Conservation (phyloP, 2,329 filamentous ascomycete species). For the Chrysoporthe cubensis region DNA sequence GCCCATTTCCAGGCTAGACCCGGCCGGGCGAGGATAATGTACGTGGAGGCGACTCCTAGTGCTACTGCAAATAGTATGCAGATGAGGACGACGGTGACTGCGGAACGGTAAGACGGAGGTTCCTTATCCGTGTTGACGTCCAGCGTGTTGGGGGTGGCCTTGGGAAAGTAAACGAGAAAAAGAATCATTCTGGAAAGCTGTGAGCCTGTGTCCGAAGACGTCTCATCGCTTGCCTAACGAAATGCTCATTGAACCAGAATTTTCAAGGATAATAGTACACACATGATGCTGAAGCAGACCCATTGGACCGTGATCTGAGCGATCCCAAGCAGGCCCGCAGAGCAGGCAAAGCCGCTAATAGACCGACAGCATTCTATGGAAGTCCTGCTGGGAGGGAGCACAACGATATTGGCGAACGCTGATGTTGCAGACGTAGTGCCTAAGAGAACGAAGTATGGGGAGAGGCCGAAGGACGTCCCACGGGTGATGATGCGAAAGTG, state of each 20-base stretch:
- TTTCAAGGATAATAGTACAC: conserved; percentile 39
- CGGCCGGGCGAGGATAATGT: conserved; percentile 65
- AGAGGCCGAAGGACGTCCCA: conserved; percentile 89
- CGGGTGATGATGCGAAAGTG: conserved; percentile 88
- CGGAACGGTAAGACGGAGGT: conserved; percentile 76
- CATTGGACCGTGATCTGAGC: conserved; percentile 91
- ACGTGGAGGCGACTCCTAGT: conserved; percentile 68
- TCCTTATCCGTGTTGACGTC: conserved; percentile 53
- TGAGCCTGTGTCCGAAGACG: too few relatives aligned
- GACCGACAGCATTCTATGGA: conserved; percentile 87
- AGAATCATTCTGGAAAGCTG: conserved; percentile 70
- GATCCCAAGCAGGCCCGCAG: conserved; percentile 84
- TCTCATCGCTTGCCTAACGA: too few relatives aligned
- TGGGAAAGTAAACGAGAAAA: conserved; percentile 93
- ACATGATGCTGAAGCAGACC: conserved; percentile 92
- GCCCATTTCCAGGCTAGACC: conserved; percentile 78
- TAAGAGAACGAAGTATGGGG: conserved; percentile 90
- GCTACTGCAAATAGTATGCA: conserved; percentile 75
- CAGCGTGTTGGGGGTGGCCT: conserved; percentile 55
- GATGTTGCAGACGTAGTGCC: conserved; percentile 88
- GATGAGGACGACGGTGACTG: conserved; percentile 71
- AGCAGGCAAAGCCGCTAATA: conserved; percentile 80
- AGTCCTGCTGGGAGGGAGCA: conserved; percentile 76
- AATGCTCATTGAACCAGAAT: too few relatives aligned
- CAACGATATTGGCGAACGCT: conserved; percentile 89